Percentiles rank a stretch among this genome's conserved stretches.
phyloP scores from a whole-genome alignment of 768 basidiomycete species.

The Leucosporidium creatinivorum region DNA sequence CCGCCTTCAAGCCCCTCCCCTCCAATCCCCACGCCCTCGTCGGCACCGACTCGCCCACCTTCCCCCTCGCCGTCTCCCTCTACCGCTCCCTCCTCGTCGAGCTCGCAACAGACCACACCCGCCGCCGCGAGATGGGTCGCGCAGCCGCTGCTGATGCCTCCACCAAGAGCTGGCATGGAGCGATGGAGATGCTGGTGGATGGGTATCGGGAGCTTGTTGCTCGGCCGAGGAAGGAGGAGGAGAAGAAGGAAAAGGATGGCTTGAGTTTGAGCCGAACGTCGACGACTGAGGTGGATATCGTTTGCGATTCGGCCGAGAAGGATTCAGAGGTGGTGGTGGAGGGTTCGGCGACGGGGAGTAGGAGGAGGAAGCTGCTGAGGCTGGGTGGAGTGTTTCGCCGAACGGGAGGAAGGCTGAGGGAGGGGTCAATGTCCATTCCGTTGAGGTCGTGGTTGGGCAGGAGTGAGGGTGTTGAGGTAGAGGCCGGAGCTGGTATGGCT shows the following conservation, averaged over 20 bases:
- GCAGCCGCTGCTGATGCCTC: conserved; percentile 11
- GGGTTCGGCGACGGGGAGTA: too few species aligned
- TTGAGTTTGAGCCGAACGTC: not conserved
- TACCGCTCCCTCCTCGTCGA: conserved; percentile 21
- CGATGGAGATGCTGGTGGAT: conserved; percentile 31
- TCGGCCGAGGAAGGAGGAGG: not conserved
- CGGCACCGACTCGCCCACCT: conserved; percentile 3
- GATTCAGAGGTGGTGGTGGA: not conserved
- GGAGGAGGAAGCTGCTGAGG: not conserved
- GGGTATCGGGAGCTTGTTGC: conserved; percentile 27
- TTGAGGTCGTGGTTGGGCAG: not conserved
- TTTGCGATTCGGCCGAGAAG: conserved; percentile 2
- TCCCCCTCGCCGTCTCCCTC: conserved; percentile 14
- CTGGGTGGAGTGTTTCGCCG: conserved; percentile 1
- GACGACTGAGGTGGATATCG: conserved; percentile 23
- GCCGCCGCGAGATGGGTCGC: conserved; percentile 13
- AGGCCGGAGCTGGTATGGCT: not conserved
- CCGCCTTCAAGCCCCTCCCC: not conserved
- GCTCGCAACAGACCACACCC: not conserved
- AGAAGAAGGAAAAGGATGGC: not conserved
- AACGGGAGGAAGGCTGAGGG: conserved; percentile 2
- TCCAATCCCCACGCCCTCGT: conserved; percentile 24
- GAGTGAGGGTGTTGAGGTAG: not conserved
- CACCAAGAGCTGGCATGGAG: conserved; percentile 21
- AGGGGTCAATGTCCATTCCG: conserved; percentile 1